Evolutionary conservation across 495 filamentous ascomycete species (phyloP).

Genomic region (Parathielavia hyrcaniae): DNA sequence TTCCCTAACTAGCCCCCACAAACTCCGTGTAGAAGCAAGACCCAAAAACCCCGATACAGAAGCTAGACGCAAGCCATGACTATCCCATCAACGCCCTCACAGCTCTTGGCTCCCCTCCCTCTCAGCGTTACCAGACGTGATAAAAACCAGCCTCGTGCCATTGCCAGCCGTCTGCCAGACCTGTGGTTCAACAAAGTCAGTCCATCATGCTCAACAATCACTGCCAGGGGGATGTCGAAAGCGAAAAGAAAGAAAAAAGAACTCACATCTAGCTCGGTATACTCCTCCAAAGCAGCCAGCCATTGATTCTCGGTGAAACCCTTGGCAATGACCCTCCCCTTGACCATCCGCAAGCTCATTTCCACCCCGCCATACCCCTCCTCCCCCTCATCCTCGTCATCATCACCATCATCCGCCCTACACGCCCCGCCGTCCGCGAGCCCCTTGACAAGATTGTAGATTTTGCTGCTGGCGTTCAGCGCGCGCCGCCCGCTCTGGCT

Average conservation of each 20-base stretch:
- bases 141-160: constrained; percentile 78
- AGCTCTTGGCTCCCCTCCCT: constrained; percentile 30
- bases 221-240: background rate
- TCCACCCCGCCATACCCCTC: constrained; percentile 55
- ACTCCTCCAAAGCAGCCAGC: constrained; percentile 78
- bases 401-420: constrained; percentile 62
- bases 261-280: constrained; percentile 81
- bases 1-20: background rate
- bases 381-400: constrained; percentile 48
- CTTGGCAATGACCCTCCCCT: constrained; percentile 87
- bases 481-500: constrained; percentile 51
- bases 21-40: constrained; percentile 5
- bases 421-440: constrained; percentile 72
- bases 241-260: constrained; percentile 1
- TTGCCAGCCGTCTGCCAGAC: constrained; percentile 92
- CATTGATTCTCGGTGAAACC: constrained; percentile 95
- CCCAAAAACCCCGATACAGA: background rate
- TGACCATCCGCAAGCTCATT: constrained; percentile 76
- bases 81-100: constrained; percentile 13
- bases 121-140: constrained; percentile 40
- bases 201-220: constrained; percentile 1
- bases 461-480: constrained; percentile 77
- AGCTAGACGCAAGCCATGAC: background rate
- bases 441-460: constrained; percentile 84
- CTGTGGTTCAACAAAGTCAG: constrained; percentile 39